Base-by-base conservation (phyloP, 257 asterid genomes). In the Marsdenia floribunda region DNA sequence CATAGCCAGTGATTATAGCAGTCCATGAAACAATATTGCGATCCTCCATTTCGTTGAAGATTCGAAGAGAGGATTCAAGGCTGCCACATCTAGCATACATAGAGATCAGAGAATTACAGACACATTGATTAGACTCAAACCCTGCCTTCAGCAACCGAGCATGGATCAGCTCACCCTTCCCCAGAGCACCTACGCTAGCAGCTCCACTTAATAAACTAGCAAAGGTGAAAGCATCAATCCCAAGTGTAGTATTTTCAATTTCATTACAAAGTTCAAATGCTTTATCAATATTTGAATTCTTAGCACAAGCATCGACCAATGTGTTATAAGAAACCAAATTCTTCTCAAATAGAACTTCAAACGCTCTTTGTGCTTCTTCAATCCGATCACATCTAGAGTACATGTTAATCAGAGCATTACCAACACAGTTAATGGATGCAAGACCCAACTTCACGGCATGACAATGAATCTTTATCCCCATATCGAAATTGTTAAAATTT, bases 121-220 rank as follows among this genome's bases (percentile, higher is more conserved):
- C 89, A 53, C 80, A 82, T 15, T 77, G 86, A 76, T 83, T 77
- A n/a, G 89, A 80, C 42, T 78, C 85, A 2, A 83, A 82, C 70
- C 97, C 96, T 1, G 89, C 76, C 88, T 94, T 94, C 35, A 94
- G 76, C 73, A 94, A 72, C 57, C 92, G 92, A 54, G 92, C 90
- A 44, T 94, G 99, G 64, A 94, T 80, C 68, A 88, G 96, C 85
- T 92, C 99, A 13, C 99, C 99, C 84, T 89, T 92, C 46, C 93
- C 89, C 46, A 89, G 83, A 8, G 98, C 99, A 61, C 99, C 98
- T 73, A 92, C 79, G 73, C 96, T 92, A 44, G 98, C 98, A 46
- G 98, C 96, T 73, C 96, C 99, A 77, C 97, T 94, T 82, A 94
- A 84, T 61, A 94, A 89, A 84, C 97, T 92, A 50, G 97, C 91